Evolutionary conservation across 2,329 filamentous ascomycete species (phyloP).

Genomic region (Fusarium temperatum): DNA sequence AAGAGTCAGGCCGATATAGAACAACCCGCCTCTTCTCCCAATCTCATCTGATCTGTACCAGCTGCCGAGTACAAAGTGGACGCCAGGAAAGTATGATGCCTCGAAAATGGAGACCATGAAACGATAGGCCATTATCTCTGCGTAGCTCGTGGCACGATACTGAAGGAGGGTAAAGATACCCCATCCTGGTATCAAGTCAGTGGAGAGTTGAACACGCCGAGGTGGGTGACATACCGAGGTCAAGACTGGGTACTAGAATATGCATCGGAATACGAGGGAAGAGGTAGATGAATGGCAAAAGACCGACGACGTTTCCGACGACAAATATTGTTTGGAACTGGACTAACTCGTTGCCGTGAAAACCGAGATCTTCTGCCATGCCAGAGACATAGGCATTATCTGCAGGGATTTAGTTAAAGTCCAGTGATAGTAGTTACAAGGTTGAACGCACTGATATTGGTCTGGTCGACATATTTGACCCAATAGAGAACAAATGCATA

Average conservation of each 20-base stretch:
- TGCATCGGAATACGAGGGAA: neutral
- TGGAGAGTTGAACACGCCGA: rapidly evolving
- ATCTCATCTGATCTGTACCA: neutral
- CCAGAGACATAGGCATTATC: neutral
- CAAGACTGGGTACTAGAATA: neutral
- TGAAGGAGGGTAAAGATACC: neutral
- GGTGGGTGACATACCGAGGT: neutral
- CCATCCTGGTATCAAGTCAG: neutral
- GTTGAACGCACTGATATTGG: neutral
- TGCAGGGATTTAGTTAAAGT: neutral
- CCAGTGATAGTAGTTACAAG: too few species aligned
- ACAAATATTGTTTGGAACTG: neutral
- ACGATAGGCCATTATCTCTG: neutral
- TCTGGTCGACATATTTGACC: neutral
- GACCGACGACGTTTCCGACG: neutral
- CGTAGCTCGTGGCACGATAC: neutral
- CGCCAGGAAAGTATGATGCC: neutral
- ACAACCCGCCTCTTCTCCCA: neutral
- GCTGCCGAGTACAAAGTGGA: neutral
- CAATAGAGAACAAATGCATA: neutral
- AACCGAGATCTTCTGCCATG: neutral
- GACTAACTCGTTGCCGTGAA: neutral
- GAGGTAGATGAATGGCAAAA: neutral
- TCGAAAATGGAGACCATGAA: neutral
- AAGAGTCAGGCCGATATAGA: neutral